Evolutionary conservation across 768 basidiomycete genomes (phyloP), one percentile per base, ranked within the genome.

Genomic region (Mycena kentingensis): DNA sequence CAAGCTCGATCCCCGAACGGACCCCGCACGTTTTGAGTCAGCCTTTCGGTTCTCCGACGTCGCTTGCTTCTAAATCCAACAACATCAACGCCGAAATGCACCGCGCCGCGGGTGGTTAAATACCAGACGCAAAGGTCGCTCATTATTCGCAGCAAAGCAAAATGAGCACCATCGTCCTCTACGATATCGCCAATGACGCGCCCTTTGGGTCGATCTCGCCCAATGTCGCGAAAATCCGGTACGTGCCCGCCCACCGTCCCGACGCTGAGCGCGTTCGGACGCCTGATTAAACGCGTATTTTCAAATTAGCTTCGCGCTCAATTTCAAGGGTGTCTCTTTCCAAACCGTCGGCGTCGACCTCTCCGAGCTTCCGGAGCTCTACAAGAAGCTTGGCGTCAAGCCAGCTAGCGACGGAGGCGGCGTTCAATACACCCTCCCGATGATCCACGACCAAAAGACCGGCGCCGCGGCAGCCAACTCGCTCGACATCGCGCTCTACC

Each of bases 331-430:
- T 2, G 49, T 72, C n/a, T 57, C 73, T 1, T 77, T 77, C 65
- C 72, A 68, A 57, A 81, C 80, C 4, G 70, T 74, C 39, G 79
- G 77, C 75, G 62, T 83, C 48, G 80, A 82, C 52, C 78, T 72
- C 54, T 77, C 77, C 3, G 78, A 83, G 48, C 77, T 85, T 46
- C 73, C 11, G 44, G 21, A 42, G 1, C 58, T 65, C 41, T 64
- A 64, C 61, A 68, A 68, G 49, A 65, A 73, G 47, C 47, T 75
- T 21, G 73, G 74, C 1, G 72, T 74, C 1, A 49, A 60, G 1
- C 71, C 77, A 12, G 76, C n/a, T n/a, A n/a, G n/a, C n/a, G n/a
- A n/a, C n/a, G n/a, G 73, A 1, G 43, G 44, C 8, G n/a, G n/a
- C n/a, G 68, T 61, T 1, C 52, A 52, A 32, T 79, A 81, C 63